phyloP scores from a whole-genome alignment of 495 filamentous ascomycete genomes.

The Halenospora varia region DNA sequence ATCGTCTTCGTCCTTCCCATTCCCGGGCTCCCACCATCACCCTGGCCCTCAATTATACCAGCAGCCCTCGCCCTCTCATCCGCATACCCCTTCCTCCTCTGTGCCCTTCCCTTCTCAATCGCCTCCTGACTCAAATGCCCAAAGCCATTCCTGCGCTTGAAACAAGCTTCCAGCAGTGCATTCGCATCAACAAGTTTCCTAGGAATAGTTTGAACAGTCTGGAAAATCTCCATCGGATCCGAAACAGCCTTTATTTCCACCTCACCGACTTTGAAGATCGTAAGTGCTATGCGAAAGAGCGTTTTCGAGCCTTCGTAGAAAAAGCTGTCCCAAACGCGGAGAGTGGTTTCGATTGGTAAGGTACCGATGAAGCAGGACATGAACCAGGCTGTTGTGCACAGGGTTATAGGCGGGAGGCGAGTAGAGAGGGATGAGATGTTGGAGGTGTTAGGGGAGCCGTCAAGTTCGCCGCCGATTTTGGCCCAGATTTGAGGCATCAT shows the following conservation, averaged over 20 bases:
- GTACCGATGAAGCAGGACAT: constrained; percentile 96
- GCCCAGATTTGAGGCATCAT: constrained; percentile 81
- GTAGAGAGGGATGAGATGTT: constrained; percentile 12
- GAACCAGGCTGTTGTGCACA: constrained; percentile 96
- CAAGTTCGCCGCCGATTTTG: constrained; percentile 77
- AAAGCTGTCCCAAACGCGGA: constrained; percentile 93
- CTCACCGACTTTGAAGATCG: constrained; percentile 91
- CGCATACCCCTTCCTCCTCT: constrained; percentile 48
- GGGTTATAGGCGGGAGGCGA: constrained; percentile 81
- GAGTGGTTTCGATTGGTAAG: constrained; percentile 81
- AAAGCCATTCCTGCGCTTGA: constrained; percentile 74
- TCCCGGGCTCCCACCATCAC: too few relatives aligned
- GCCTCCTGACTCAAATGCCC: constrained; percentile 69
- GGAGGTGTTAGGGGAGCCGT: constrained; percentile 41
- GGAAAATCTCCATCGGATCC: constrained; percentile 95
- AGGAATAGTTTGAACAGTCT: constrained; percentile 89
- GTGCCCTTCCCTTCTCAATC: constrained; percentile 57
- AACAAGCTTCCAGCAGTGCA: constrained; percentile 73
- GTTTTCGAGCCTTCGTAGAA: constrained; percentile 96
- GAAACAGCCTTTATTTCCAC: constrained; percentile 70
- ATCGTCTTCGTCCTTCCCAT: too few relatives aligned
- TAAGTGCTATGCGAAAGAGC: constrained; percentile 88
- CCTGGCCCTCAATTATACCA: too few relatives aligned
- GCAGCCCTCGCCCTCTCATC: constrained; percentile 29
- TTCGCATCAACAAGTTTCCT: constrained; percentile 78